Evolutionary conservation across 306 rosid genomes (phyloP), one percentile per base, ranked within the genome.

Genomic region (Begonia masoniana): DNA sequence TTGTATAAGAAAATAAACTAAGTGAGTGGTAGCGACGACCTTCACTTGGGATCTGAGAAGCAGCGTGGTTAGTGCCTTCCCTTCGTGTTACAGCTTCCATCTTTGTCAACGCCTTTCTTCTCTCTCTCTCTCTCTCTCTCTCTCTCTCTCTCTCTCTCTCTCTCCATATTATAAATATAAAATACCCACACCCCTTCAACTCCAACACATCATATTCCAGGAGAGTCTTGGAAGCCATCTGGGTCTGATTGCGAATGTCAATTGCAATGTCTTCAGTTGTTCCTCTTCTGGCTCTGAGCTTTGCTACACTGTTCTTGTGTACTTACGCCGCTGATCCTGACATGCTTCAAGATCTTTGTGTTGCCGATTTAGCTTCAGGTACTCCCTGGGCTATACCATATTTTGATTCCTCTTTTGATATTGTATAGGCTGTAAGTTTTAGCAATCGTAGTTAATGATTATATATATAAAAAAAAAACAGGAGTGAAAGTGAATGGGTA

Each of bases 281-380:
- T 6, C 12, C 48, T 2, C 61, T 78, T 9, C 26, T 71, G 31
- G 50, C 72, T 12, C 1, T 69, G 54, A 62, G 78, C 41, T 56
- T 77, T 47, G 74, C 80, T 64, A 9, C 72, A 61, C 57, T 26
- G 6, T 26, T 74, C 63, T 51, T 71, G 9, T 60, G 68, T 57
- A 57, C 67, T 51, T 24, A 67, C 43, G 60, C 71, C 13, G 78
- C 94, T 60, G 96, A 87, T 70, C 89, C 94, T 10, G 96, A 83
- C 72, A 5, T 50, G 67, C 89, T 87, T 70, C 96, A 87, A 74
- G 96, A 87, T 56, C 57, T 87, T 15, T 87, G 96, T 57, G 96
- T 87, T 1, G 96, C 96, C 31, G 82, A 83, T 74, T 74, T 68
- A 58, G 10, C 58, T 35, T 74, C 96, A 0, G 81, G 96, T 87